Base-by-base conservation (phyloP, 2,329 filamentous ascomycete genomes). In the Diaporthe ampelina region DNA sequence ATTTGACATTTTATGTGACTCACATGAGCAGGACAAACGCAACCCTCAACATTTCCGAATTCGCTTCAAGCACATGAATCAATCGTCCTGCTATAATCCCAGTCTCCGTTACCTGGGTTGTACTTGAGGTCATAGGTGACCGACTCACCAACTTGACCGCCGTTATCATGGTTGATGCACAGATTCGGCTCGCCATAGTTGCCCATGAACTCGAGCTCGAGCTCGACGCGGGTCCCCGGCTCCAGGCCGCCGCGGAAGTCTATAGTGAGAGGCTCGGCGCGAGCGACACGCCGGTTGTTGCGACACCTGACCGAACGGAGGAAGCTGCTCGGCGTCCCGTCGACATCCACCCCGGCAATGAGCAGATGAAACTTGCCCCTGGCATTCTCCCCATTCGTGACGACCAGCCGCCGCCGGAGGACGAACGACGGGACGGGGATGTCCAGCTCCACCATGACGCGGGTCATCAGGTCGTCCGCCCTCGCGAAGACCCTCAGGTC, bases 181-280 rank as follows among this genome's bases (percentile, higher is more conserved):
- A 86, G 63, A 50, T 83, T 84, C 0, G 85, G 85, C 76, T 87
- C 86, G 2, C 81, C 81, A 40, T 87, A 87, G 69, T 87, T 82
- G 0, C 86, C 85, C 84, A 87, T 87, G 13, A 87, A 87, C 75
- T 87, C 83, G 4, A 87, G 77, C 29, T 85, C 82, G 0, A 87
- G 76, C n/a, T 80, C 82, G 26, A 86, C 67, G 4, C 78, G 40
- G 4, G 77, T 76, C 0, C 77, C 81, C 0, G 61, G 29, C 4
- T 78, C 77, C 1, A 82, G 61, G 0, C 75, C 75, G 3, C 79
- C 80, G 15, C 83, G 81, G 15, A 85, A 81, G 1, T 76, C 79
- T 68, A 86, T 80, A 0, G 75, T 54, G 37, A 86, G 86, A 0
- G 84, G 86, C 77, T 87, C 85, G 0, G 79, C 74, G 8, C 78